Evolutionary conservation across 1,139 yeast genomes (phyloP).

Genomic region (Pichia sp.): DNA sequence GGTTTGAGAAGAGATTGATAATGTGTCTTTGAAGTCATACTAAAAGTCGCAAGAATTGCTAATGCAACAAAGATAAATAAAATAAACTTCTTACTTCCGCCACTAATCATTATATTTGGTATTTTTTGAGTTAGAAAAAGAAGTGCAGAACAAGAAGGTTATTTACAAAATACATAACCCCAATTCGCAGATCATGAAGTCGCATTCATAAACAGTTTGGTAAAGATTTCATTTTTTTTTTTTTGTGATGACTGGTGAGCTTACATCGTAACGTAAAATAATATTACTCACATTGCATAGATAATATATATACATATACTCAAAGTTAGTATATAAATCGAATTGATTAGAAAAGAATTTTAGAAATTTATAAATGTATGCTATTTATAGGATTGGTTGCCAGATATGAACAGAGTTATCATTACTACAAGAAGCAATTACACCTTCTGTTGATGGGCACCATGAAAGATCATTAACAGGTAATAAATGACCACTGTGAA

Average conservation of each 20-base stretch:
- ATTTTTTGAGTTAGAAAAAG: background rate
- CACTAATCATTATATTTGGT: constrained; percentile 5
- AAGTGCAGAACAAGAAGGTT: background rate
- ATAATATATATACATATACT: too few relatives aligned
- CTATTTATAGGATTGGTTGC: constrained; percentile 47
- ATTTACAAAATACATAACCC: too few relatives aligned
- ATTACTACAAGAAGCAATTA: constrained; percentile 76
- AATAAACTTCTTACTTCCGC: constrained; percentile 7
- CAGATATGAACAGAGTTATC: constrained; percentile 87
- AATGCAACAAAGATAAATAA: constrained; percentile 8
- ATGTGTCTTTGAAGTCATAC: constrained; percentile 12
- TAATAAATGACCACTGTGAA: constrained; percentile 86
- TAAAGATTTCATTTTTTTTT: too few relatives aligned
- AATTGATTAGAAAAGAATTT: background rate
- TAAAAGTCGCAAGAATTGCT: constrained; percentile 9
- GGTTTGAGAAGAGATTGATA: constrained; percentile 6
- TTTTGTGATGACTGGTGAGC: too few relatives aligned
- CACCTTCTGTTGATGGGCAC: constrained; percentile 76
- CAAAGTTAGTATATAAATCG: background rate
- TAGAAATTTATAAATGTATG: background rate
- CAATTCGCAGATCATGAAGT: too few relatives aligned
- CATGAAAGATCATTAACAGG: constrained; percentile 84
- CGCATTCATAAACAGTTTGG: too few relatives aligned
- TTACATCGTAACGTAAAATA: too few relatives aligned
- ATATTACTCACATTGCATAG: too few relatives aligned